These are phyloP conservation scores for Cardamine chenopodiifolia DNA, from an alignment of 345 rosid genomes.

Conservation along the genomic window DNA sequence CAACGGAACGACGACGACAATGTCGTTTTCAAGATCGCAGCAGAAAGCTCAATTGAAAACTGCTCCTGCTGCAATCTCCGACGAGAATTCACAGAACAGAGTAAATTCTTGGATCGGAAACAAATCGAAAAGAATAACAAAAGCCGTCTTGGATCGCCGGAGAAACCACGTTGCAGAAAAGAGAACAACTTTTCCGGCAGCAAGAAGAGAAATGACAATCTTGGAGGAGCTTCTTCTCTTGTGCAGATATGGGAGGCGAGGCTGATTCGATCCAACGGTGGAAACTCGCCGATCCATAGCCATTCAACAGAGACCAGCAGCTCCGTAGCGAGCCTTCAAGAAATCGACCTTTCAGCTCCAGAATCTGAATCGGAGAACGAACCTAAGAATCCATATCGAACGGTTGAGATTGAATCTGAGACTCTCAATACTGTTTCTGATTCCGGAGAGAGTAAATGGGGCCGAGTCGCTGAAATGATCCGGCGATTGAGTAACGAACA, in stretches of 20 bases:
- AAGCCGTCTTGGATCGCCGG: constrained; percentile 30
- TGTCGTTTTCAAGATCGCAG: constrained; percentile 49
- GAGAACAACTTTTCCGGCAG: constrained; percentile 2
- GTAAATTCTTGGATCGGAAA: constrained; percentile 17
- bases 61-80: constrained; percentile 36
- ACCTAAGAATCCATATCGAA: constrained; percentile 16
- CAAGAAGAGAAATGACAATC: constrained; percentile 21
- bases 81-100: constrained; percentile 27
- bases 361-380: constrained; percentile 43
- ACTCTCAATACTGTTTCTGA: constrained; percentile 19
- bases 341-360: constrained; percentile 9
- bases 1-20: constrained; percentile 22
- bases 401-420: constrained; percentile 30
- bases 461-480: constrained; percentile 67
- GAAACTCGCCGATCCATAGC: constrained; percentile 23
- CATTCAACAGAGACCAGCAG: constrained; percentile 5
- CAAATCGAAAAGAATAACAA: constrained; percentile 21
- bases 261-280: constrained; percentile 48
- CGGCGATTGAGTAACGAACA: constrained; percentile 43
- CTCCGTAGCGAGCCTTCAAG: constrained; percentile 20
- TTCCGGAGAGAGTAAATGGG: constrained; percentile 52
- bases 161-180: constrained; percentile 20
- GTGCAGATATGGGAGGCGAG: constrained; percentile 96
- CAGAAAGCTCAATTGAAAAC: constrained; percentile 50
- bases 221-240: constrained; percentile 78